phyloP scores from a whole-genome alignment of 1,139 yeast genomes.

The Saccharomyces hybrid region DNA sequence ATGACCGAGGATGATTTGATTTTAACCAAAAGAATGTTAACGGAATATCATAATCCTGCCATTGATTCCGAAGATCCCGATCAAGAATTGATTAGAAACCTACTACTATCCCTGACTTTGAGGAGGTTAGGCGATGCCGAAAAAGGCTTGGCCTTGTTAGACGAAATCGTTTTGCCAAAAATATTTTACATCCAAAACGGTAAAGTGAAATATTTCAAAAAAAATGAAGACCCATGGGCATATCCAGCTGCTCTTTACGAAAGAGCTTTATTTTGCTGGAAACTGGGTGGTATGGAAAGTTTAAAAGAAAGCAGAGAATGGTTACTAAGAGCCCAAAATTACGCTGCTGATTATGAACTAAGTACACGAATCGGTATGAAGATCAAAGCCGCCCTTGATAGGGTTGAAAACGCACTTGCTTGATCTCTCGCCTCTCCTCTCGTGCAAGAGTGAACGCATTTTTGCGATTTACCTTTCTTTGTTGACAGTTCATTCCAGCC shows the following conservation, averaged over 20 bases:
- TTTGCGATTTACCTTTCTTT: neutral
- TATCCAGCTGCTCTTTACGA: constrained; percentile 88
- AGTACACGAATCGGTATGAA: constrained; percentile 88
- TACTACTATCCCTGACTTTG: constrained; percentile 55
- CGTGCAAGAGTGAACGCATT: neutral
- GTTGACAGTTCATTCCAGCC: no score
- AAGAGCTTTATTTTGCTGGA: constrained; percentile 78
- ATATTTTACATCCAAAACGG: constrained; percentile 25
- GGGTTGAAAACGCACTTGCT: constrained; percentile 39
- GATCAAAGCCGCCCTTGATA: constrained; percentile 77
- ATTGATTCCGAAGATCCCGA: constrained; percentile 38
- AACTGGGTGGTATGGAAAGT: constrained; percentile 46
- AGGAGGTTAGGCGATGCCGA: constrained; percentile 55
- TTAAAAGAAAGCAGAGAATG: constrained; percentile 56
- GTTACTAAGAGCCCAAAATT: constrained; percentile 63
- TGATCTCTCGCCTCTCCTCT: no score
- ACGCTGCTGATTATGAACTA: constrained; percentile 85
- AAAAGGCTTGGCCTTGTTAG: constrained; percentile 55
- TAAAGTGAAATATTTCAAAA: constrained; percentile 37
- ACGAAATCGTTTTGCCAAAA: constrained; percentile 44
- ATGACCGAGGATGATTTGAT: constrained; percentile 61
- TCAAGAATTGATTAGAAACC: constrained; percentile 60
- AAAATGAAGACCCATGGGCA: constrained; percentile 70
- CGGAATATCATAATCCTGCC: constrained; percentile 28
- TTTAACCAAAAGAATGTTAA: constrained; percentile 45